Evolutionary conservation across 1,139 yeast genomes (phyloP).

Genomic region (Saccharomyces pastorianus): DNA sequence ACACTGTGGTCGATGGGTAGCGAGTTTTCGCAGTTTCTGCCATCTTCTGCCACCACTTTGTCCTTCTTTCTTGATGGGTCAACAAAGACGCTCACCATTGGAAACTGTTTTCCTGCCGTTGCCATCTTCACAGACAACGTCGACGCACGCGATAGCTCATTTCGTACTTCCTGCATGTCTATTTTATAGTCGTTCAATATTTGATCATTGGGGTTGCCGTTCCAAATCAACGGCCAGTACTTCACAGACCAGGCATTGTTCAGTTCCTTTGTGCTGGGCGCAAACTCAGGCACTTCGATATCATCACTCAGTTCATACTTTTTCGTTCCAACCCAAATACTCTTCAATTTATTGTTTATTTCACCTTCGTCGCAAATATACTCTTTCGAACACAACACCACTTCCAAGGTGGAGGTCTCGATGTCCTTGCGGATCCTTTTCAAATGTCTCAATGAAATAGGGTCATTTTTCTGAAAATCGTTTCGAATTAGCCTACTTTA

Average conservation of each 20-base stretch:
- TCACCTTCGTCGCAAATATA: slow-evolving; percentile 17
- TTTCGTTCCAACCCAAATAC: slow-evolving; percentile 7
- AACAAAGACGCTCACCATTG: slow-evolving; percentile 42
- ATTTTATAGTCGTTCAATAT: slow-evolving; percentile 33
- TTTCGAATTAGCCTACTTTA: slow-evolving; percentile 21
- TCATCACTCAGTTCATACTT: slow-evolving; percentile 23
- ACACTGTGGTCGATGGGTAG: slow-evolving; percentile 6
- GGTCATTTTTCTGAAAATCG: slow-evolving; percentile 31
- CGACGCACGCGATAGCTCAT: slow-evolving; percentile 11
- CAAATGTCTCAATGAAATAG: slow-evolving; percentile 36
- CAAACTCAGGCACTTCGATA: slow-evolving; percentile 40
- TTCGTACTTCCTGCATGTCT: slow-evolving; percentile 30
- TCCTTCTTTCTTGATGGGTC: slow-evolving; percentile 24
- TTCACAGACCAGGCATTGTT: slow-evolving; percentile 53
- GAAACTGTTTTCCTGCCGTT: slow-evolving; percentile 15
- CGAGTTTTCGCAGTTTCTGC: not conserved
- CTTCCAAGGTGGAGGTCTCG: slow-evolving; percentile 22
- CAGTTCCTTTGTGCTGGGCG: slow-evolving; percentile 58
- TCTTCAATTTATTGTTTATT: slow-evolving; percentile 11
- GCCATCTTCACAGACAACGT: not conserved
- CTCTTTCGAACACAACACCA: slow-evolving; percentile 32
- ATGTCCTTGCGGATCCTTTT: slow-evolving; percentile 35
- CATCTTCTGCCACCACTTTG: not conserved
- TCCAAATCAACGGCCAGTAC: slow-evolving; percentile 90
- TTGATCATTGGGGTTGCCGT: slow-evolving; percentile 82